Percentiles rank a stretch among this genome's conserved stretches.
phyloP scores from a whole-genome alignment of 306 rosid genomes.

The Sindora glabra region DNA sequence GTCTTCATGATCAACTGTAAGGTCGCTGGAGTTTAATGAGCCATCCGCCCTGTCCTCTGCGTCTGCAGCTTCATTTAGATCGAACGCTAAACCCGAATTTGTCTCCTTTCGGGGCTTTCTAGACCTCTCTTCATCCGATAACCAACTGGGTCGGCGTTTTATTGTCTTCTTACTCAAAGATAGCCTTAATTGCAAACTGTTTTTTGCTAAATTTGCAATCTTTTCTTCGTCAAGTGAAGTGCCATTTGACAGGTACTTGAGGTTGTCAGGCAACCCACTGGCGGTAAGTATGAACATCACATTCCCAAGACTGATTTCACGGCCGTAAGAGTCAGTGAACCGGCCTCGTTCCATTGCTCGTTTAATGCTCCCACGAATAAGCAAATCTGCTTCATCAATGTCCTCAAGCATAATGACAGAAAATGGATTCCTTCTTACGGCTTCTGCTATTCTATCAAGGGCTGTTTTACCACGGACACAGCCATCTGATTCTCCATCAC shows the following conservation, averaged over 20 bases:
- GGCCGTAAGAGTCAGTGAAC: slow-evolving; percentile 72
- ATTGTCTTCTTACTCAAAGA: slow-evolving; percentile 41
- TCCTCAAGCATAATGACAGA: slow-evolving; percentile 85
- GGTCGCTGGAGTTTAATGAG: slow-evolving; percentile 83
- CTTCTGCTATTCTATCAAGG: slow-evolving; percentile 75
- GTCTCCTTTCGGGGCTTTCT: slow-evolving; percentile 50
- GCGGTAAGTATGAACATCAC: slow-evolving; percentile 78
- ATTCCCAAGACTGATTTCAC: slow-evolving; percentile 78
- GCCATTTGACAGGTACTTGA: slow-evolving; percentile 41
- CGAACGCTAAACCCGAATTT: slow-evolving; percentile 46
- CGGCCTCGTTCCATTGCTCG: slow-evolving; percentile 88
- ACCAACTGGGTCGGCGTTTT: slow-evolving; percentile 70
- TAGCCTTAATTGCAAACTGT: slow-evolving; percentile 66
- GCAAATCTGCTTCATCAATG: slow-evolving; percentile 57
- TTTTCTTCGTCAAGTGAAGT: slow-evolving; percentile 49
- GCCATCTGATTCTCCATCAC: slow-evolving; percentile 49
- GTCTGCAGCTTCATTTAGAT: slow-evolving; percentile 74
- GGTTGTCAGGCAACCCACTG: slow-evolving; percentile 72
- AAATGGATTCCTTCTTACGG: slow-evolving; percentile 65
- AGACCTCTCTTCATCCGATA: slow-evolving; percentile 45
- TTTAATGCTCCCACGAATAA: slow-evolving; percentile 61
- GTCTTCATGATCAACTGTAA: slow-evolving; percentile 67
- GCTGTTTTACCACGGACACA: slow-evolving; percentile 78
- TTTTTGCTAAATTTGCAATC: slow-evolving; percentile 44
- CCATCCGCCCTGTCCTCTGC: slow-evolving; percentile 68